Conservation (phyloP, 169 alveolate species). For the Plasmodium vinckei region DNA sequence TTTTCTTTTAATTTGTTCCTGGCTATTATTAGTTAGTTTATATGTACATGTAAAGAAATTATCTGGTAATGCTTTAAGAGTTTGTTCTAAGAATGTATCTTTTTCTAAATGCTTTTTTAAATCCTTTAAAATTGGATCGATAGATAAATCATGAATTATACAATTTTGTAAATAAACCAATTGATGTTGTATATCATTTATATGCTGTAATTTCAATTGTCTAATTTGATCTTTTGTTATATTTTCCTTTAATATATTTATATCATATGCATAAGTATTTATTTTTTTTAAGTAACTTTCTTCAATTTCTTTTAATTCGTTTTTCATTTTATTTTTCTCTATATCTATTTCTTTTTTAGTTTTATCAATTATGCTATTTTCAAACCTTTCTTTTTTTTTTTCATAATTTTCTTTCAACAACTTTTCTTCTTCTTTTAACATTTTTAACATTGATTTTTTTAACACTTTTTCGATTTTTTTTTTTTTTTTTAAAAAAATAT, state of each 20-base stretch:
- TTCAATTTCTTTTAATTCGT: slow-evolving; percentile 12
- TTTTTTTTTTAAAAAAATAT: slow-evolving; percentile 27
- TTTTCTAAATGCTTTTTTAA: slow-evolving; percentile 25
- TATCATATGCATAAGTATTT: slow-evolving; percentile 51
- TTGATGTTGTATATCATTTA: slow-evolving; percentile 42
- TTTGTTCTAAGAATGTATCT: slow-evolving; percentile 32
- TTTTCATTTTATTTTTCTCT: slow-evolving; percentile 39
- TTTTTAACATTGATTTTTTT: slow-evolving; percentile 22
- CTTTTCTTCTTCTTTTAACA: slow-evolving; percentile 46
- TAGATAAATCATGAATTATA: slow-evolving; percentile 55
- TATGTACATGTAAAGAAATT: slow-evolving; percentile 45
- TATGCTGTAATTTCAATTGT: slow-evolving; percentile 20
- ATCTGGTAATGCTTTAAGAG: slow-evolving; percentile 23
- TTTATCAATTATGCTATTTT: slow-evolving; percentile 11
- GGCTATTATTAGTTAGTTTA: slow-evolving; percentile 30
- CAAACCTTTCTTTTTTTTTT: slow-evolving; percentile 41
- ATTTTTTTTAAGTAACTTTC: slow-evolving; percentile 58
- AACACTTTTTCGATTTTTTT: slow-evolving; percentile 44
- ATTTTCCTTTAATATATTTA: slow-evolving; percentile 41
- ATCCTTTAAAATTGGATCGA: slow-evolving; percentile 39
- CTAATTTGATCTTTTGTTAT: slow-evolving; percentile 14
- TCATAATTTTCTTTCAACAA: slow-evolving; percentile 36
- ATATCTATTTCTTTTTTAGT: slow-evolving; percentile 41
- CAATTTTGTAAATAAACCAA: slow-evolving; percentile 60
- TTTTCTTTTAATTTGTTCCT: slow-evolving; percentile 58